These are phyloP conservation scores for Ascosphaera aggregata DNA, from an alignment of 2,329 filamentous ascomycete species.

Conservation along the genomic window DNA sequence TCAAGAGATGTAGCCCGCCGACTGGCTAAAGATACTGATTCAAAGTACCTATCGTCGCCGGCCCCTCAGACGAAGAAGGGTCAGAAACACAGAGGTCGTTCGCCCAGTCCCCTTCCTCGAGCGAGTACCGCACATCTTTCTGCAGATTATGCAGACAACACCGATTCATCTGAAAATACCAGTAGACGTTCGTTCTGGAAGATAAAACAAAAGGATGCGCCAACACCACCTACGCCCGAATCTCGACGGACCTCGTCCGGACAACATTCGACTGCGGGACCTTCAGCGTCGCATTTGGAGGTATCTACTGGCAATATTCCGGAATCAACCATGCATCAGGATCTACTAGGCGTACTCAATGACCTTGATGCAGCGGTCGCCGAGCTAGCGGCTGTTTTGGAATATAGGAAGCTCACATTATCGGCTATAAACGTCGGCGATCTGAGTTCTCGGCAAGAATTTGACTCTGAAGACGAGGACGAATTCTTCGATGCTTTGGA, in stretches of 20 bases:
- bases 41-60: constrained; percentile 26
- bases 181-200: constrained; percentile 77
- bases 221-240: constrained; percentile 17
- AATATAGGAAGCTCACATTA: constrained; percentile 57
- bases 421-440: too few species aligned
- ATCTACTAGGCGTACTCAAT: constrained; percentile 59
- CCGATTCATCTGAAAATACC: constrained; percentile 12
- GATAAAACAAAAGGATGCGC: constrained; percentile 44
- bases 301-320: not conserved
- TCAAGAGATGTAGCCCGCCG: constrained; percentile 73
- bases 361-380: constrained; percentile 66
- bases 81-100: constrained; percentile 10
- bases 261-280: constrained; percentile 25
- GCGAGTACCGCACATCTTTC: constrained; percentile 4
- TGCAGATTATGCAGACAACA: constrained; percentile 15
- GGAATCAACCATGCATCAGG: constrained; percentile 40
- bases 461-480: constrained; percentile 60
- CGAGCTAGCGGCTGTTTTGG: constrained; percentile 58
- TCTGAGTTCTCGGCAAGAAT: constrained; percentile 44
- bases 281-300: constrained; percentile 10
- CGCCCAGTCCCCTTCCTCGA: constrained; percentile 13
- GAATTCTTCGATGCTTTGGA: constrained; percentile 90
- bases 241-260: constrained; percentile 26
- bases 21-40: constrained; percentile 63
- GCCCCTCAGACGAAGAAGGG: constrained; percentile 4